Evolutionary conservation across 176 grass and related monocot species (phyloP).

Genomic region (Musa itinerans): DNA sequence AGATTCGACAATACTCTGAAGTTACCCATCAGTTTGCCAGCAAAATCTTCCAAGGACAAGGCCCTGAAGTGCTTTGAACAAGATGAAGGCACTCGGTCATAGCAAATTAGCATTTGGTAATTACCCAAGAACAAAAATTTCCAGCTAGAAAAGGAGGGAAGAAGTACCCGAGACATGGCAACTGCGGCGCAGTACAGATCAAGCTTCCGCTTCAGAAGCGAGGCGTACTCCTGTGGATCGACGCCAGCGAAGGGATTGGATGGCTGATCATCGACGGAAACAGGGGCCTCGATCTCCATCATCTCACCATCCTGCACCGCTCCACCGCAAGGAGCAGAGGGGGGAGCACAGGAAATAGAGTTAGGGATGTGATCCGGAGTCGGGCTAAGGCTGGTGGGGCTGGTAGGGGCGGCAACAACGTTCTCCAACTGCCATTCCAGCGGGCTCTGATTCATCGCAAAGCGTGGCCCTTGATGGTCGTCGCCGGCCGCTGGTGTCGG

Average conservation of each 20-base stretch:
- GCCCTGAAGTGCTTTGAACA: neutral
- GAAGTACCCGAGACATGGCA: constrained; percentile 57
- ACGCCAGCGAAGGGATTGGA: neutral
- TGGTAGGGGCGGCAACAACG: constrained; percentile 9
- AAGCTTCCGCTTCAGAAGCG: constrained; percentile 44
- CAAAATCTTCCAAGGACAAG: neutral
- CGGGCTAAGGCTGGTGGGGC: neutral
- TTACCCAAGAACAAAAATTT: too few species aligned
- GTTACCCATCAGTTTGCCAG: too few species aligned
- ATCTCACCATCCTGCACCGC: constrained; percentile 5
- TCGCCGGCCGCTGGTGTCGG: neutral
- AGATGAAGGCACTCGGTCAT: neutral
- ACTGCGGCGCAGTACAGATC: constrained; percentile 53
- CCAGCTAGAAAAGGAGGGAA: neutral
- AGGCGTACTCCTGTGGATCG: constrained; percentile 44
- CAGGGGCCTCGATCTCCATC: constrained; percentile 15
- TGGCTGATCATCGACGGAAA: neutral
- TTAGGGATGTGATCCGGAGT: constrained; percentile 2
- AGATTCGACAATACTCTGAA: too few species aligned
- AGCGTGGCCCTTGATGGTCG: neutral
- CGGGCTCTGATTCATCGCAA: constrained; percentile 23
- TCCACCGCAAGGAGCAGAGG: neutral
- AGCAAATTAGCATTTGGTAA: too few species aligned
- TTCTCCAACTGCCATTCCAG: constrained; percentile 38
- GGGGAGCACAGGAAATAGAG: neutral